These are phyloP conservation scores for Hyaloperonospora arabidopsidis DNA, from an alignment of 352 stramenopile species.

Conservation along the genomic window DNA sequence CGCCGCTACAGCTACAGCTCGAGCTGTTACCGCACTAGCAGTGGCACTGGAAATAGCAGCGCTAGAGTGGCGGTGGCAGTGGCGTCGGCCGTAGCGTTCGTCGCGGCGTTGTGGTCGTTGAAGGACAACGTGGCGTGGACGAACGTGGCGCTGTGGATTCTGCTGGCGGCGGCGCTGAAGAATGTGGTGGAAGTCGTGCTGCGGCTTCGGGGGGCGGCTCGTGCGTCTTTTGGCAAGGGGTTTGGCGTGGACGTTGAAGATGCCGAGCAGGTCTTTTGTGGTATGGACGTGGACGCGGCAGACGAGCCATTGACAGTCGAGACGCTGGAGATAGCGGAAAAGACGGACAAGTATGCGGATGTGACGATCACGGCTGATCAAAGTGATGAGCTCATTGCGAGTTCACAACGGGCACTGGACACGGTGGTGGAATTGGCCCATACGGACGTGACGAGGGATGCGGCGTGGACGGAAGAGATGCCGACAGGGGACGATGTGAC, in stretches of 20 bases:
- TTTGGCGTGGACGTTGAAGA: constrained; percentile 26
- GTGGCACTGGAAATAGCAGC: constrained; percentile 21
- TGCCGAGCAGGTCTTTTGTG: constrained; percentile 33
- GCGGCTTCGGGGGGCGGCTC: constrained; percentile 19
- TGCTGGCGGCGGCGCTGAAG: constrained; percentile 60
- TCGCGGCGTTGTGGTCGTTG: constrained; percentile 67
- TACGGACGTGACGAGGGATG: constrained; percentile 30
- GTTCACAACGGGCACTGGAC: constrained; percentile 42
- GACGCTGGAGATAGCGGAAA: constrained; percentile 4
- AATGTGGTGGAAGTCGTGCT: constrained; percentile 54
- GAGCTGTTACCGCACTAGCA: not conserved
- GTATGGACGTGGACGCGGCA: constrained; percentile 27
- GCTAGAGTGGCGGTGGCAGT: constrained; percentile 36
- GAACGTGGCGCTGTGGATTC: constrained; percentile 72
- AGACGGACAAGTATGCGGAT: constrained; percentile 27
- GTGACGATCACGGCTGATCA: constrained; percentile 41
- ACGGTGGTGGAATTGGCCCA: constrained; percentile 47
- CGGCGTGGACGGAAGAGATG: constrained; percentile 57
- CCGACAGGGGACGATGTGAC: constrained; percentile 54
- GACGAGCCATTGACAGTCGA: constrained; percentile 11
- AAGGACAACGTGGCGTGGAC: constrained; percentile 65
- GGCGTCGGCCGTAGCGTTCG: constrained; percentile 53
- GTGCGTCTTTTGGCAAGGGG: constrained; percentile 12
- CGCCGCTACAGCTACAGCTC: too few species aligned
- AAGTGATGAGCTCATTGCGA: constrained; percentile 41